Conservation (phyloP, 169 alveolate genomes). For the Cryptosporidium felis region DNA sequence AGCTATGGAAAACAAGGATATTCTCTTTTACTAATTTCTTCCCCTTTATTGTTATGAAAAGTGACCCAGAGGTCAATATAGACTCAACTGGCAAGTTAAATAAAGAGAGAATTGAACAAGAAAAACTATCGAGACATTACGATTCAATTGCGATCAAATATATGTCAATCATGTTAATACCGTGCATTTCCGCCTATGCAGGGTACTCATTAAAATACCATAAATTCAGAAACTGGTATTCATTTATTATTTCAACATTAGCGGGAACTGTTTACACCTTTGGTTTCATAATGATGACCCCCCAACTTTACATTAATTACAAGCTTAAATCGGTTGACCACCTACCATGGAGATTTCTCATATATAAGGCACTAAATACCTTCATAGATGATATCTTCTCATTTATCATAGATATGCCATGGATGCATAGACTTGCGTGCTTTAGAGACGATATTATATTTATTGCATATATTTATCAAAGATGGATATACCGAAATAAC, state of each 20-base stretch:
- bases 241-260: constrained; percentile 89
- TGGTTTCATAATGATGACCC: constrained; percentile 95
- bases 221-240: constrained; percentile 94
- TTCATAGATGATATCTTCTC: constrained; percentile 98
- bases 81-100: constrained; percentile 9
- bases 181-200: constrained; percentile 89
- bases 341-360: constrained; percentile 97
- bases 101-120: not conserved
- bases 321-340: constrained; percentile 98
- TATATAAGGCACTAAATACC: constrained; percentile 94
- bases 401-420: constrained; percentile 97
- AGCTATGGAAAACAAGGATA: constrained; percentile 91
- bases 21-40: constrained; percentile 79
- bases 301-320: constrained; percentile 97
- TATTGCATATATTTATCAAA: constrained; percentile 93
- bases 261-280: constrained; percentile 93
- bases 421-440: constrained; percentile 94
- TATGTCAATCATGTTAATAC: constrained; percentile 86
- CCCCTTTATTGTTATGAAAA: constrained; percentile 85
- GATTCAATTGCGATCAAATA: constrained; percentile 90
- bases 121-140: constrained; percentile 84
- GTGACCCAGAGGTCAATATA: constrained; percentile 9
- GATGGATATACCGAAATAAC: constrained; percentile 90
- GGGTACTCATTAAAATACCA: constrained; percentile 88
- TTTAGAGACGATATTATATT: constrained; percentile 98